These are phyloP conservation scores for Akanthomyces dipterigenus DNA, from an alignment of 2,329 filamentous ascomycete genomes.

Conservation along the genomic window DNA sequence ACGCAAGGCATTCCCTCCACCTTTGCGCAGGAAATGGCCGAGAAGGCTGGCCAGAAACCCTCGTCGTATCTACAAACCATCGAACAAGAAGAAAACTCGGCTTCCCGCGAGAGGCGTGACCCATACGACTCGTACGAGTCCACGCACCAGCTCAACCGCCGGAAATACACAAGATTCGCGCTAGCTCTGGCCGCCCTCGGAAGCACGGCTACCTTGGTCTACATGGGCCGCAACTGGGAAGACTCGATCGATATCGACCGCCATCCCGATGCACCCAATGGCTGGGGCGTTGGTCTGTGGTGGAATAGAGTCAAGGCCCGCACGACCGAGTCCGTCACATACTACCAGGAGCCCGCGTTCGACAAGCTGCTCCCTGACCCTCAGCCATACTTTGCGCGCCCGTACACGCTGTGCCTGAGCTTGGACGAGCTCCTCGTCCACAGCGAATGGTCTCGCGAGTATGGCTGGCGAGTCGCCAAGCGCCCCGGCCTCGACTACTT, in stretches of 20 bases:
- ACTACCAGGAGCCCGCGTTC: constrained; percentile 95
- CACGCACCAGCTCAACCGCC: constrained; percentile 77
- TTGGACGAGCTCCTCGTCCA: constrained; percentile 92
- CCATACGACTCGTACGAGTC: constrained; percentile 77
- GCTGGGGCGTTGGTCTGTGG: constrained; percentile 69
- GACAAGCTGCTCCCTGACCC: constrained; percentile 82
- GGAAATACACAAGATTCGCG: constrained; percentile 67
- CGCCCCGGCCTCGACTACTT: constrained; percentile 96
- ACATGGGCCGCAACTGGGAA: constrained; percentile 85
- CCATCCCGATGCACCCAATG: constrained; percentile 68
- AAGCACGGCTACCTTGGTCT: constrained; percentile 55
- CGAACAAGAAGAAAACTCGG: constrained; percentile 28
- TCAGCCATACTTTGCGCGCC: constrained; percentile 72
- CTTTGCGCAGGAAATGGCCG: constrained; percentile 65
- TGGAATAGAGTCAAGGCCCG: constrained; percentile 75
- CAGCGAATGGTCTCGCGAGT: constrained; percentile 88
- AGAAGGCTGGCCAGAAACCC: constrained; percentile 25
- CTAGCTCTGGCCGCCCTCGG: constrained; percentile 56
- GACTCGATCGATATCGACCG: constrained; percentile 65
- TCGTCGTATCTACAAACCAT: constrained; percentile 27
- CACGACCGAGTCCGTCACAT: constrained; percentile 67
- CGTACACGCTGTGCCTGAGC: constrained; percentile 87
- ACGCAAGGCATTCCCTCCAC: constrained; percentile 94
- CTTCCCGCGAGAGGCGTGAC: constrained; percentile 33
- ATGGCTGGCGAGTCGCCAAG: constrained; percentile 94